These are phyloP conservation scores for Exophiala sp. DNA, from an alignment of 2,329 filamentous ascomycete genomes.

Conservation along the genomic window DNA sequence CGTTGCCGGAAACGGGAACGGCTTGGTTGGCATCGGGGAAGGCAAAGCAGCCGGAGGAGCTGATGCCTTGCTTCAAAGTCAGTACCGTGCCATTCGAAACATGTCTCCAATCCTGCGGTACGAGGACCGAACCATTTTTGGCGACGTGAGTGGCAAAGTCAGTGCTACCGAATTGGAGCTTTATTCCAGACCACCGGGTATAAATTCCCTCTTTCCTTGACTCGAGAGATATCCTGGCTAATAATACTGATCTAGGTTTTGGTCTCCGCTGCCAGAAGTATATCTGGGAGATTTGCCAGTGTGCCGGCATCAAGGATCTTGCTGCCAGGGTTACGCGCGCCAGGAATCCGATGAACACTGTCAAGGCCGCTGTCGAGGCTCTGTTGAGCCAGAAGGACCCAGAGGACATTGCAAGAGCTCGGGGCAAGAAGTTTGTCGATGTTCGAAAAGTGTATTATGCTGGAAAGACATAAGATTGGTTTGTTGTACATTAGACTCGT, in stretches of 20 bases:
- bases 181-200: conserved; percentile 80
- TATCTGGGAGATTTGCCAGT: conserved; percentile 90
- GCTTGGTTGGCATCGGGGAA: conserved; percentile 80
- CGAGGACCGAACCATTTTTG: conserved; percentile 86
- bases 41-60: conserved; percentile 73
- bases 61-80: conserved; percentile 65
- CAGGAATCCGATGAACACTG: conserved; percentile 94
- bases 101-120: conserved; percentile 90
- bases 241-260: conserved; percentile 58
- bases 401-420: conserved; percentile 78
- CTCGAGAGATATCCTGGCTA: background rate
- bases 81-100: conserved; percentile 76
- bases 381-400: conserved; percentile 78
- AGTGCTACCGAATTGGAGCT: conserved; percentile 81
- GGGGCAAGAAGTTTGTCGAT: conserved; percentile 93
- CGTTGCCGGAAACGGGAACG: conserved; percentile 80
- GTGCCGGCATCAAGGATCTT: conserved; percentile 79
- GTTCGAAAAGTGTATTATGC: conserved; percentile 96
- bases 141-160: conserved; percentile 74
- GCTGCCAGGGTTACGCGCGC: conserved; percentile 75
- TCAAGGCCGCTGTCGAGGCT: conserved; percentile 83
- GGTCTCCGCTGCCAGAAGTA: conserved; percentile 85
- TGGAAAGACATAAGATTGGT: conserved; percentile 61
- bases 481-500: background rate
- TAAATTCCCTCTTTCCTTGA: conserved; percentile 29